phyloP scores from a whole-genome alignment of 2,329 filamentous ascomycete species.

The Saccharata proteae region DNA sequence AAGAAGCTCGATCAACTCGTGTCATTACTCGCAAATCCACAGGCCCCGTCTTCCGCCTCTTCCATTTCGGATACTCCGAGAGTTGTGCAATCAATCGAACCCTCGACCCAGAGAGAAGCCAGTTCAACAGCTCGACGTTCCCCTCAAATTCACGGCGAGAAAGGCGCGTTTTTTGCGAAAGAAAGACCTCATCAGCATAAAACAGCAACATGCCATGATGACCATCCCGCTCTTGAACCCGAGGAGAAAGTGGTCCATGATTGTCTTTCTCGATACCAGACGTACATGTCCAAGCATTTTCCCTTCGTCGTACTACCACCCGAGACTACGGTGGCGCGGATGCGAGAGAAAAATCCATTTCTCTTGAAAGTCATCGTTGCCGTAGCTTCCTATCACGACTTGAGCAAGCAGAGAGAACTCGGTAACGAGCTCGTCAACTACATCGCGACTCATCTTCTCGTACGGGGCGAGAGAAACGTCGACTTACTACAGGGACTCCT shows the following conservation, averaged over 20 bases:
- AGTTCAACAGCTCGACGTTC: too few species aligned
- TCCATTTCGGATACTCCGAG: too few species aligned
- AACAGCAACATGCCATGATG: too few species aligned
- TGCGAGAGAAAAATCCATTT: conserved; percentile 7
- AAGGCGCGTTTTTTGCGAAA: neutral
- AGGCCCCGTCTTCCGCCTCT: conserved; percentile 1
- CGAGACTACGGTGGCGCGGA: conserved; percentile 1
- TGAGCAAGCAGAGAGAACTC: conserved; percentile 3
- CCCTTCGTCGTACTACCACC: conserved; percentile 7
- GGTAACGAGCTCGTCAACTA: conserved; percentile 4
- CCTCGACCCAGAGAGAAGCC: too few species aligned
- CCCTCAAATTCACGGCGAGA: neutral
- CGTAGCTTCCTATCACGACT: conserved; percentile 5
- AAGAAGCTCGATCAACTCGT: conserved; percentile 8
- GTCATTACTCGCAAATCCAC: conserved; percentile 1
- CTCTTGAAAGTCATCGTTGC: conserved; percentile 5
- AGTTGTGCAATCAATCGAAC: too few species aligned
- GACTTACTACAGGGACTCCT: conserved; percentile 8
- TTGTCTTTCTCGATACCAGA: conserved; percentile 6
- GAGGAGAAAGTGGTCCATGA: too few species aligned
- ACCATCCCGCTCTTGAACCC: too few species aligned
- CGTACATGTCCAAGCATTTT: conserved; percentile 6
- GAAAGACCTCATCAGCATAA: too few species aligned
- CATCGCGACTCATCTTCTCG: conserved; percentile 1
- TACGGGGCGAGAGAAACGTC: conserved; percentile 3